Conservation (phyloP, 169 alveolate genomes). For the Cryptosporidium xiaoi region DNA sequence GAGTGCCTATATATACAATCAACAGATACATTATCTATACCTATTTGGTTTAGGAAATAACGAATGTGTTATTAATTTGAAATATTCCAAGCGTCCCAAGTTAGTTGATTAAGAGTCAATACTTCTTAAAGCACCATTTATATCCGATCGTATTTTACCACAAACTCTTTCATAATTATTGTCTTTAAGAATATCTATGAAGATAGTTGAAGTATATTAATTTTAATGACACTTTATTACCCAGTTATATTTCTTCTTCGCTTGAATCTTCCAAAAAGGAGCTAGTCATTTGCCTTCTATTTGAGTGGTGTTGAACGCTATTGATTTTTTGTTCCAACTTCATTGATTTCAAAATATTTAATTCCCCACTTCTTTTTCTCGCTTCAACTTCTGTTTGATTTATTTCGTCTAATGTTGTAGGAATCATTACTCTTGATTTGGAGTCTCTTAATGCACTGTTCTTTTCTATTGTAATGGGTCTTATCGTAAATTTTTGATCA, state of each 20-base stretch:
- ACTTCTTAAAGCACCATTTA: too few species aligned
- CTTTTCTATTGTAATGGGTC: conserved; percentile 59
- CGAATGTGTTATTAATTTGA: too few species aligned
- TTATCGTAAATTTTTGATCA: conserved; percentile 41
- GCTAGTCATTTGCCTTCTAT: conserved; percentile 50
- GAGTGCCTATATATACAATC: conserved; percentile 77
- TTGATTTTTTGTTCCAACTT: conserved; percentile 14
- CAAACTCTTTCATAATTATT: too few species aligned
- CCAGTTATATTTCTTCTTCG: conserved; percentile 15
- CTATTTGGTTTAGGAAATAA: conserved; percentile 72
- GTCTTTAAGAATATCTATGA: too few species aligned
- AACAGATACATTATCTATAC: conserved; percentile 78
- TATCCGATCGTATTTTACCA: too few species aligned
- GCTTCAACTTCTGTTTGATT: conserved; percentile 29
- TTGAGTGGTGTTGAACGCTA: neutral
- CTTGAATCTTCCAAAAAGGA: conserved; percentile 65
- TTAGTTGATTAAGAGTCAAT: too few species aligned
- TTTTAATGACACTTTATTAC: too few species aligned
- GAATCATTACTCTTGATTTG: conserved; percentile 51
- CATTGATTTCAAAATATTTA: conserved; percentile 25
- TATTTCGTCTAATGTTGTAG: conserved; percentile 54
- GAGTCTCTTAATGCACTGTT: conserved; percentile 27
- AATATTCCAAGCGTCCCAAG: too few species aligned
- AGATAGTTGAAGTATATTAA: too few species aligned
- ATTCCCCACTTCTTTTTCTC: conserved; percentile 28